These are phyloP conservation scores for Solanum virginianum DNA, from an alignment of 257 asterid species.

Conservation along the genomic window DNA sequence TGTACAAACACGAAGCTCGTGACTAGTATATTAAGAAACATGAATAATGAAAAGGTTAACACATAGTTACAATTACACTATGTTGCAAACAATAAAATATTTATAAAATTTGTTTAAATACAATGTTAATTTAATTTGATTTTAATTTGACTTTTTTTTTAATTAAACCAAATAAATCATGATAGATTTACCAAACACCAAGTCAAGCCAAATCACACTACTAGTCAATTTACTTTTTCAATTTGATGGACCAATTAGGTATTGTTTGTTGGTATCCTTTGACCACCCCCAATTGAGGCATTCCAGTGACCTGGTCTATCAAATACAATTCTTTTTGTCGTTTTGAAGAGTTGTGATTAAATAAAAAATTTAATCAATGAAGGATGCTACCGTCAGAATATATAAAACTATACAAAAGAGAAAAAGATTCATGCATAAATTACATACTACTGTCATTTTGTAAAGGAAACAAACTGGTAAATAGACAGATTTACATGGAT, in stretches of 20 bases:
- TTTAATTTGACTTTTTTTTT: no score
- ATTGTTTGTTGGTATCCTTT: neutral
- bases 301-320: neutral
- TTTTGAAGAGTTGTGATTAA: neutral
- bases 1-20: no score
- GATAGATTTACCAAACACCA: neutral
- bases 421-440: no score
- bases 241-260: neutral
- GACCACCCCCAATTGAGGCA: neutral
- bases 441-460: no score
- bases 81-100: neutral
- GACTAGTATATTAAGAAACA: neutral
- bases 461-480: neutral
- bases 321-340: neutral
- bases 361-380: neutral
- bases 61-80: neutral
- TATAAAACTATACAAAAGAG: neutral
- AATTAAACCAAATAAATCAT: no score
- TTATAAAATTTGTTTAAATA: no score
- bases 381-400: neutral
- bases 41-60: neutral
- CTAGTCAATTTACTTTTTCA: neutral
- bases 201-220: neutral
- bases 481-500: no score
- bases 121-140: no score